Percentiles rank a stretch among this genome's conserved stretches.
Evolutionary conservation across 2,329 filamentous ascomycete genomes (phyloP).

Genomic region (Cercospora citrullina): DNA sequence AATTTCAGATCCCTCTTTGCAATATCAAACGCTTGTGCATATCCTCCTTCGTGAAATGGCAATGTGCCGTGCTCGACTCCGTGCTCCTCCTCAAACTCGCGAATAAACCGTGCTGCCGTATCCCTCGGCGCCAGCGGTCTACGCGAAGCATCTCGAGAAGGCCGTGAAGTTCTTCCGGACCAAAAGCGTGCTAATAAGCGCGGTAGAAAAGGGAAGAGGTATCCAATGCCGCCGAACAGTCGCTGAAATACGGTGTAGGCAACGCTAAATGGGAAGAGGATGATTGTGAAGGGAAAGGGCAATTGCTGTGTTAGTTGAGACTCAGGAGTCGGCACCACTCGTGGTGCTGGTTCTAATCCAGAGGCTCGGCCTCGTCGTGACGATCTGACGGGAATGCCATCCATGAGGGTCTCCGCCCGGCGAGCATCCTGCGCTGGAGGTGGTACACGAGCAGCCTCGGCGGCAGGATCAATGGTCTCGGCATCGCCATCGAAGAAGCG

Average conservation of each 20-base stretch:
- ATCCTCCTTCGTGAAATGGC: slow-evolving; percentile 82
- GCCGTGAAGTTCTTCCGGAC: slow-evolving; percentile 57
- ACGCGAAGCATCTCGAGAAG: slow-evolving; percentile 62
- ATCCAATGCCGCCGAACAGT: slow-evolving; percentile 70
- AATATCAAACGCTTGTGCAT: slow-evolving; percentile 85
- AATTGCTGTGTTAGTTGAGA: slow-evolving; percentile 66
- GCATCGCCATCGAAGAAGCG: slow-evolving; percentile 98
- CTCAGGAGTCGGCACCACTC: slow-evolving; percentile 75
- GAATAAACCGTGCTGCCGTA: slow-evolving; percentile 81
- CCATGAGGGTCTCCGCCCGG: slow-evolving; percentile 70
- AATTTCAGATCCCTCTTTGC: slow-evolving; percentile 92
- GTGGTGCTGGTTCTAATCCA: slow-evolving; percentile 69
- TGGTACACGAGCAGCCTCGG: slow-evolving; percentile 69
- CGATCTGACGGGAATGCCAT: slow-evolving; percentile 47
- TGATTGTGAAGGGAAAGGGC: slow-evolving; percentile 71
- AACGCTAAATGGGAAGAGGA: slow-evolving; percentile 79
- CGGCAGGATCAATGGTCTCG: slow-evolving; percentile 77
- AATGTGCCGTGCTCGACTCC: slow-evolving; percentile 61
- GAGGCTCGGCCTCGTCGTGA: slow-evolving; percentile 23
- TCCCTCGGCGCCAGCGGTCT: slow-evolving; percentile 80
- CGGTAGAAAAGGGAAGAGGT: slow-evolving; percentile 78
- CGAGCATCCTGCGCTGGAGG: slow-evolving; percentile 64
- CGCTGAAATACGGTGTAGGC: slow-evolving; percentile 71
- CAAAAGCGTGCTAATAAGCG: slow-evolving; percentile 56
- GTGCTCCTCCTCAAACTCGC: slow-evolving; percentile 95